phyloP scores from a whole-genome alignment of 331 rosid species.

The Ulmus americana region DNA sequence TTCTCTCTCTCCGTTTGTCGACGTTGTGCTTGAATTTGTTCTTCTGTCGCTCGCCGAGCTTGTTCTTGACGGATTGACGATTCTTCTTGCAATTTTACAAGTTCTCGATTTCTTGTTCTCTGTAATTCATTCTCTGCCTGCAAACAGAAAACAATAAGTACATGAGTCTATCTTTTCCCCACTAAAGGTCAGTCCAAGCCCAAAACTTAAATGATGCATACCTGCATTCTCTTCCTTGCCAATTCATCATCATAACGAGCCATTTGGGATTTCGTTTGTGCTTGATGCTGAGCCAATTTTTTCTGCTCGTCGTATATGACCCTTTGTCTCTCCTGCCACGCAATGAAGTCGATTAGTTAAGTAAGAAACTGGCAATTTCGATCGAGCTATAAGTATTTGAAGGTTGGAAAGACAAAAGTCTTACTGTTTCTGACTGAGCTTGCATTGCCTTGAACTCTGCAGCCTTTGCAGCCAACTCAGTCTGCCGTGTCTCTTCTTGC shows the following conservation, averaged over 20 bases:
- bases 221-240: conserved; percentile 94
- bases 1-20: conserved; percentile 85
- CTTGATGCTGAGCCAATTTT: conserved; percentile 86
- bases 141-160: conserved; percentile 9
- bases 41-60: conserved; percentile 87
- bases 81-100: conserved; percentile 82
- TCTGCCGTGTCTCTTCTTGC: conserved; percentile 73
- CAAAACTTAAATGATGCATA: conserved; percentile 21
- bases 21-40: conserved; percentile 86
- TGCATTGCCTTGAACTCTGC: conserved; percentile 63
- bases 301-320: conserved; percentile 85
- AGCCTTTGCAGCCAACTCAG: conserved; percentile 60
- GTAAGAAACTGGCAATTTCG: conserved; percentile 1
- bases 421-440: conserved; percentile 77
- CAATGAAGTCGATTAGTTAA: conserved; percentile 10
- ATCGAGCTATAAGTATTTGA: background rate
- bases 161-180: background rate
- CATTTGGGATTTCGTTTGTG: conserved; percentile 84
- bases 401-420: conserved; percentile 10
- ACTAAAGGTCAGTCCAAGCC: background rate
- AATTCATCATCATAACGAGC: conserved; percentile 86
- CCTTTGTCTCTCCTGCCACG: conserved; percentile 76
- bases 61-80: conserved; percentile 88
- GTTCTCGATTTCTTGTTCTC: conserved; percentile 84
- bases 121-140: conserved; percentile 86